phyloP scores from a whole-genome alignment of 2,329 filamentous ascomycete species.

The Penicillium psychrosexuale region DNA sequence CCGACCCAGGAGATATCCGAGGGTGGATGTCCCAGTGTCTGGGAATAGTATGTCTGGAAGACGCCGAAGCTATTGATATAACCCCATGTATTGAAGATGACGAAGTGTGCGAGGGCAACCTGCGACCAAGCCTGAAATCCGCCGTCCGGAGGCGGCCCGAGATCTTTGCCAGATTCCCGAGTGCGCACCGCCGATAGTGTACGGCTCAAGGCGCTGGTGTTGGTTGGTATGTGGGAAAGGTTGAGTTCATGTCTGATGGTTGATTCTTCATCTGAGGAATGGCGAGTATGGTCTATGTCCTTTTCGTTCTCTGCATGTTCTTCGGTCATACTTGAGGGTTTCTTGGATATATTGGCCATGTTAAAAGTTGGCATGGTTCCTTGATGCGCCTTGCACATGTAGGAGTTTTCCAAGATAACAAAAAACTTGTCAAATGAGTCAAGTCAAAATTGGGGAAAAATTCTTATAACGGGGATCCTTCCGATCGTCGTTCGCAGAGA shows the following conservation, averaged over 20 bases:
- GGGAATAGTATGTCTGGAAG: constrained; percentile 54
- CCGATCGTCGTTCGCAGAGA: constrained; percentile 18
- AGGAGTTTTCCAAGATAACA: not conserved
- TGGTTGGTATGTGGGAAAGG: constrained; percentile 24
- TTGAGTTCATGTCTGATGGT: not conserved
- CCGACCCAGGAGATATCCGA: constrained; percentile 54
- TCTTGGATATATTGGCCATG: not conserved
- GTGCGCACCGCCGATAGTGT: constrained; percentile 40
- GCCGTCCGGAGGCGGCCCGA: constrained; percentile 48
- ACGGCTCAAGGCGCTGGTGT: constrained; percentile 27
- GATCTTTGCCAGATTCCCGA: constrained; percentile 35
- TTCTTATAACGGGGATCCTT: constrained; percentile 1
- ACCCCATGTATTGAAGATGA: constrained; percentile 58
- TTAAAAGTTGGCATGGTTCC: not conserved
- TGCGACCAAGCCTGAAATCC: constrained; percentile 57
- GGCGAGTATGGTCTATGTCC: not conserved
- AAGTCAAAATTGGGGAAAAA: not conserved
- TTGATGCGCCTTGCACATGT: not conserved
- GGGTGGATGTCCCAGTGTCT: constrained; percentile 41
- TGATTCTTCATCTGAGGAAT: constrained; percentile 7
- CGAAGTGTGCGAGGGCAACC: constrained; percentile 51
- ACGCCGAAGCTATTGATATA: constrained; percentile 56
- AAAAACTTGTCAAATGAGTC: not conserved
- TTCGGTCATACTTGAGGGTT: not conserved
- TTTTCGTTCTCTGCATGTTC: not conserved